These are phyloP conservation scores for Mycena haematopus DNA, from an alignment of 768 basidiomycete genomes.

Conservation along the genomic window DNA sequence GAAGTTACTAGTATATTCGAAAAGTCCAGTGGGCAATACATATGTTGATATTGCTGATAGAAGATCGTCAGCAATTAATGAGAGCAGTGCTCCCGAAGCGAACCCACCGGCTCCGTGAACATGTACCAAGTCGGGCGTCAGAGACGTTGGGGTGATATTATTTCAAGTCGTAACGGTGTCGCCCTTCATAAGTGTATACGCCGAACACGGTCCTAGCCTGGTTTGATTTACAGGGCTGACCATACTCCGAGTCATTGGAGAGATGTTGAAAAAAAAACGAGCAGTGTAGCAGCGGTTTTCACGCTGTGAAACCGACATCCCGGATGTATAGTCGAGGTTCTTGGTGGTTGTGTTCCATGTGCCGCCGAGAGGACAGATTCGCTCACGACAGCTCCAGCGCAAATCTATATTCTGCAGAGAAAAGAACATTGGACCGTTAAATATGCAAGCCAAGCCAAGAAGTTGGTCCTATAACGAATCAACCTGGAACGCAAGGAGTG, in stretches of 20 bases:
- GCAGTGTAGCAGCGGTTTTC: neutral
- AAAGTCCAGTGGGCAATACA: constrained; percentile 79
- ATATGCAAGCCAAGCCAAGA: neutral
- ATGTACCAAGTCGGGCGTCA: constrained; percentile 68
- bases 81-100: neutral
- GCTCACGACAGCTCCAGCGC: constrained; percentile 60
- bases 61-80: neutral
- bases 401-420: constrained; percentile 69
- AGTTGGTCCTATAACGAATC: constrained; percentile 62
- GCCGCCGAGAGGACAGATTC: constrained; percentile 75
- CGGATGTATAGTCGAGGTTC: constrained; percentile 89
- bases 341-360: constrained; percentile 75
- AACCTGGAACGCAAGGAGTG: too few relatives aligned
- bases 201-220: constrained; percentile 70
- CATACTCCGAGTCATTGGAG: constrained; percentile 56
- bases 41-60: constrained; percentile 71
- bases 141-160: constrained; percentile 79
- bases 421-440: neutral
- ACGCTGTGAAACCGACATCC: constrained; percentile 78
- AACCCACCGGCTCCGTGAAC: constrained; percentile 66
- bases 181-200: constrained; percentile 63
- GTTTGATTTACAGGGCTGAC: constrained; percentile 84
- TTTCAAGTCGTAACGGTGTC: constrained; percentile 88
- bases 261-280: constrained; percentile 1
- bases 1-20: constrained; percentile 72